Conservation (phyloP, 2,329 filamentous ascomycete species). For the Lasiodiplodia hormozganensis region DNA sequence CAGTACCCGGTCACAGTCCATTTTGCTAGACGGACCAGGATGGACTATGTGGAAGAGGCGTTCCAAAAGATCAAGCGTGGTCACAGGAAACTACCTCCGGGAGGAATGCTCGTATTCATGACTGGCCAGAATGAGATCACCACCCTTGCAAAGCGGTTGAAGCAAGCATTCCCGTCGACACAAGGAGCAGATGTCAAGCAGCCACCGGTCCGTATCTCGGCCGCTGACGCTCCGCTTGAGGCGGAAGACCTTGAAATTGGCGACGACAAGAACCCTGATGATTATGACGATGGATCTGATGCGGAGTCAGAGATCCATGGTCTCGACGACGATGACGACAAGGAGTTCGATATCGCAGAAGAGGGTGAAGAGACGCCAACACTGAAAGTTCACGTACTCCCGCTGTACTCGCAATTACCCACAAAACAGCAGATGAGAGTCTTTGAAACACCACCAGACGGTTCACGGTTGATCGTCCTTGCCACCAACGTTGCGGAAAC, state of each 20-base stretch:
- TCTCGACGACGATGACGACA: conserved; percentile 65
- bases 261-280: conserved; percentile 47
- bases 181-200: conserved; percentile 58
- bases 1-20: conserved; percentile 91
- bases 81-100: conserved; percentile 87
- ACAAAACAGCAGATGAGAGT: conserved; percentile 90
- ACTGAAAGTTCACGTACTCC: conserved; percentile 83
- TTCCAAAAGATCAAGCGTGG: conserved; percentile 87
- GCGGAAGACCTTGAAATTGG: conserved; percentile 88
- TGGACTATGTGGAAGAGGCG: conserved; percentile 89
- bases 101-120: conserved; percentile 91
- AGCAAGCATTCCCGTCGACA: conserved; percentile 66
- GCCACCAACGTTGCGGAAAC: conserved; percentile 98
- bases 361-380: conserved; percentile 73
- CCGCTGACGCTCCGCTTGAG: conserved; percentile 79
- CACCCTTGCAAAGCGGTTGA: conserved; percentile 79
- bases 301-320: conserved; percentile 68
- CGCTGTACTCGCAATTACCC: conserved; percentile 89
- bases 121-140: conserved; percentile 93
- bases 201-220: conserved; percentile 76
- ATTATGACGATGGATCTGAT: conserved; percentile 57
- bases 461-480: conserved; percentile 83
- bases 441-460: conserved; percentile 84
- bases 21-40: conserved; percentile 80
- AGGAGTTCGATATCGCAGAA: conserved; percentile 65